Percentiles rank a stretch among this genome's conserved stretches.
These are phyloP conservation scores for Eucalyptus brandiana DNA, from an alignment of 345 rosid species.

Conservation along the genomic window DNA sequence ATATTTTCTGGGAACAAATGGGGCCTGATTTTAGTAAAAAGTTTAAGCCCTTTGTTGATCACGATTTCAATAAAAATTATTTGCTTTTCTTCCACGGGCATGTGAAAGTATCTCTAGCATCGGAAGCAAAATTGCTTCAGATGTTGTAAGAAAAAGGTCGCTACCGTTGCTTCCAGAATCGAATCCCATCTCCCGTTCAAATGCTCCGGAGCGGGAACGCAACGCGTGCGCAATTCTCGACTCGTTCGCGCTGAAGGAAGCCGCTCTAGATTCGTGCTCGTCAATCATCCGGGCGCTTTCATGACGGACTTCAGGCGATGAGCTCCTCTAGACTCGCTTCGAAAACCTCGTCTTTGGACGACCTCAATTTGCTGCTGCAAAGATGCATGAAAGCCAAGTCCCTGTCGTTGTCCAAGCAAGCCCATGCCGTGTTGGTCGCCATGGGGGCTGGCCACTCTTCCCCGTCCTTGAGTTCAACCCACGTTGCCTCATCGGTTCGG, in stretches of 20 bases:
- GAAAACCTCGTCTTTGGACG: background rate
- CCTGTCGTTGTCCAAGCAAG: conserved; percentile 13
- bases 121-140: background rate
- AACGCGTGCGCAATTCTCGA: background rate
- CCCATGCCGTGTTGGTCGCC: conserved; percentile 18
- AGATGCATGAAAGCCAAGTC: conserved; percentile 25
- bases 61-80: background rate
- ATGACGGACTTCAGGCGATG: background rate
- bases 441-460: background rate
- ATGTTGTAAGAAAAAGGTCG: background rate
- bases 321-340: background rate
- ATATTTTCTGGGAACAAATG: no score
- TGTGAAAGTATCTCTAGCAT: background rate
- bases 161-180: background rate
- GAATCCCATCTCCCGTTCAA: background rate
- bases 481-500: background rate
- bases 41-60: background rate
- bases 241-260: background rate
- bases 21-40: background rate
- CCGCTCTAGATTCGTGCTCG: background rate
- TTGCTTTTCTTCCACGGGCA: background rate
- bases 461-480: conserved; percentile 11
- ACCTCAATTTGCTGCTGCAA: background rate
- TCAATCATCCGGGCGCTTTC: background rate
- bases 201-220: background rate